phyloP scores from a whole-genome alignment of 2,329 filamentous ascomycete species.

The Aureobasidium mangrovei region DNA sequence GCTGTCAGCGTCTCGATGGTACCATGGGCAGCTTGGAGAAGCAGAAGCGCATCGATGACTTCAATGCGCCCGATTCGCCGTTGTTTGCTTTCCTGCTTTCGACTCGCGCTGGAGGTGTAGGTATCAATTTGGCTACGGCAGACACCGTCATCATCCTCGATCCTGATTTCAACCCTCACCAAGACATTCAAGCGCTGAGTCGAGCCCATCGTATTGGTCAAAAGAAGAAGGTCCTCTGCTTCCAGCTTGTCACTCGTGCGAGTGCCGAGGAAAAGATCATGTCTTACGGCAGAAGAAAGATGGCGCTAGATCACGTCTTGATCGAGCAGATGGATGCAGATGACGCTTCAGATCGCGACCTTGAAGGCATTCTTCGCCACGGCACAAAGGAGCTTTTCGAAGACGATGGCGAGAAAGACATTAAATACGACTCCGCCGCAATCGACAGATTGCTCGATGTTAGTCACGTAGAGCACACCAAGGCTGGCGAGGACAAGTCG shows the following conservation, averaged over 20 bases:
- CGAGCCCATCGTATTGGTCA: constrained; percentile 94
- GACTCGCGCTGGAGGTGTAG: constrained; percentile 89
- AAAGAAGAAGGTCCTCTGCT: constrained; percentile 89
- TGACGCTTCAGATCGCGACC: constrained; percentile 67
- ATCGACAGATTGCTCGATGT: constrained; percentile 91
- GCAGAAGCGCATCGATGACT: constrained; percentile 88
- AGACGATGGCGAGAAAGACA: constrained; percentile 62
- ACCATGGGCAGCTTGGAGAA: constrained; percentile 71
- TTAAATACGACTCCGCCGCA: constrained; percentile 70
- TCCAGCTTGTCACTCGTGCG: constrained; percentile 83
- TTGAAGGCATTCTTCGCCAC: constrained; percentile 80
- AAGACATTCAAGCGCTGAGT: constrained; percentile 91
- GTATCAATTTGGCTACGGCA: constrained; percentile 92
- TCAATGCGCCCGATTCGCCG: constrained; percentile 73
- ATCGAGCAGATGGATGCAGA: constrained; percentile 86
- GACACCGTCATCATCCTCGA: constrained; percentile 98
- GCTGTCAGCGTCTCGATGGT: constrained; percentile 80
- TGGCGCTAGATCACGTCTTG: constrained; percentile 88
- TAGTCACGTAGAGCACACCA: constrained; percentile 66
- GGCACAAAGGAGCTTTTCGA: constrained; percentile 82
- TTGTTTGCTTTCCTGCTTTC: constrained; percentile 89
- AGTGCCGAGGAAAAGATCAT: constrained; percentile 94
- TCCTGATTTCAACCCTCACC: constrained; percentile 94
- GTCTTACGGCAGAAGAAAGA: constrained; percentile 90
- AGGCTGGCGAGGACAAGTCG: constrained; percentile 52